Base-by-base conservation (phyloP, 2,329 filamentous ascomycete species). In the Penicillium italicum region DNA sequence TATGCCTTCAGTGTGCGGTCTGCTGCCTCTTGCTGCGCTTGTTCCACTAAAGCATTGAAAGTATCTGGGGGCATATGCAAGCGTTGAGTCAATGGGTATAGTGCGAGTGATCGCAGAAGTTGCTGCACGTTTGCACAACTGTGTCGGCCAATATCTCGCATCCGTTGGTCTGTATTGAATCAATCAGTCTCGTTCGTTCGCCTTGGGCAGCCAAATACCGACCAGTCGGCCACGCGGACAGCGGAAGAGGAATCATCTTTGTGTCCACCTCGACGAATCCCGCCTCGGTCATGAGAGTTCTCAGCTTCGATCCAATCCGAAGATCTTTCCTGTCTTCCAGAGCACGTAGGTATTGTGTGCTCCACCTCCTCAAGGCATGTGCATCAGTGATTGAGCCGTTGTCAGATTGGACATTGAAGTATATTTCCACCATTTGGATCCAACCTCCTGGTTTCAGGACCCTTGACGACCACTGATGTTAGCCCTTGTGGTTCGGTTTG, bases 341-440 rank as follows among this genome's bases (percentile, higher is more conserved):
- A 30, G 84, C 82, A 57, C 81, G 77, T 62, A 87, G 74, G 68
- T 89, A 89, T 52, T 77, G 77, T 50, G 79, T 79, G 45, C 87
- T 90, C 88, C 88, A 91, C 61, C 82, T 70, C 54, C 77, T 71
- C 49, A 91, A 77, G 2, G 85, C 87, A 69, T 89, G 82, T 50
- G 81, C 81, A 48, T 86, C 80, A 11, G 84, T 86, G 64, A 94
- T 76, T n/a, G 84, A 85, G 5, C 91, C 91, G 65, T 90, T 95
- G 63, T 93, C 85, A 0, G 90, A 96, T 71, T 96, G 92, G 26
- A 90, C 85, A 61, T 91, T 90, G 71, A 87, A 87, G 67, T 95
- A 91, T 65, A 92, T 83, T 69, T 96, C 92, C n/a, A 90, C 83
- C 81, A 96, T 86, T 68, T 96, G 91, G 56, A 89, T 82, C 90